Evolutionary conservation across 331 rosid genomes (phyloP).

Genomic region (Saraca asoca): DNA sequence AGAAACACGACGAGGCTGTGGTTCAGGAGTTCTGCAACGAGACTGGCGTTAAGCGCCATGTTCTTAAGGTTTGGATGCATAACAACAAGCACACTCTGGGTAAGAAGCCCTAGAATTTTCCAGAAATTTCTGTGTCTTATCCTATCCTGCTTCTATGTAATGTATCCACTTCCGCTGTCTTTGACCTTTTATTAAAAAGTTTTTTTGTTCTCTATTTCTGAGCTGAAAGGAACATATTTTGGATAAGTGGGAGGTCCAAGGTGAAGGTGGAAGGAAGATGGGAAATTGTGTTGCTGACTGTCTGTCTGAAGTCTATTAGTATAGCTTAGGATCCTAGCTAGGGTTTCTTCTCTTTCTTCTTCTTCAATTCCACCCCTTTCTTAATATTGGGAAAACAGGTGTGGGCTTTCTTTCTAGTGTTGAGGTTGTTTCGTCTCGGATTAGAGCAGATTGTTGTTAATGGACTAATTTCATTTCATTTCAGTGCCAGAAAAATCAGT

Average conservation of each 20-base stretch:
- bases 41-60: constrained; percentile 78
- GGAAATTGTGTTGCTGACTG: constrained; percentile 40
- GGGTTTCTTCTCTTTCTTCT: constrained; percentile 40
- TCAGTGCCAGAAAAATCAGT: background rate
- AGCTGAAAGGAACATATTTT: constrained; percentile 29
- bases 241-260: constrained; percentile 26
- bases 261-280: background rate
- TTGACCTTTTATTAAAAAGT: background rate
- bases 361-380: background rate
- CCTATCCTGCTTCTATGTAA: background rate
- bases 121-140: no score
- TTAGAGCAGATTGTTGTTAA: constrained; percentile 34
- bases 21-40: constrained; percentile 81
- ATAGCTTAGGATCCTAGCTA: constrained; percentile 35
- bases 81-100: constrained; percentile 98
- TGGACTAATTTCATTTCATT: constrained; percentile 37
- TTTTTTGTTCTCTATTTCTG: constrained; percentile 5
- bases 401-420: constrained; percentile 16
- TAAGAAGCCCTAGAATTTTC: constrained; percentile 75
- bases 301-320: constrained; percentile 4
- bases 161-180: no score
- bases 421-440: constrained; percentile 17
- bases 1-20: constrained; percentile 69
- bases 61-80: constrained; percentile 99
- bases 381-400: background rate